Conservation (phyloP, 2,329 filamentous ascomycete genomes). For the Cordyceps javanica region DNA sequence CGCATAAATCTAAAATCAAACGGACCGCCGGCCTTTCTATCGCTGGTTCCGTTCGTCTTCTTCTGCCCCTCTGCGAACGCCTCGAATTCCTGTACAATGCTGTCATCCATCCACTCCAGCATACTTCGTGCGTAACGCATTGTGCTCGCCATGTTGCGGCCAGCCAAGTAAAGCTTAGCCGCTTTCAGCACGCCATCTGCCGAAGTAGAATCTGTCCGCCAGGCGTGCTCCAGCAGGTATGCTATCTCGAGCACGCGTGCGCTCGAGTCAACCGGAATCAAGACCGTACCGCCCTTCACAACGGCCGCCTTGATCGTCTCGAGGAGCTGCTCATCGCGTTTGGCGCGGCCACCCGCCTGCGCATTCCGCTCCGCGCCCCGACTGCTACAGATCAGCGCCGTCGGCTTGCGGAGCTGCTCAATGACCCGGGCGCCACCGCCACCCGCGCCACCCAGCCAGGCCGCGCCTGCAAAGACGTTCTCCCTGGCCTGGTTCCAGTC, state of each 20-base stretch:
- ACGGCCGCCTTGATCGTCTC: constrained; percentile 76
- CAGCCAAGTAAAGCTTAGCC: constrained; percentile 72
- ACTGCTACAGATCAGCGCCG: constrained; percentile 87
- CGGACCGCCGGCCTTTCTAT: constrained; percentile 58
- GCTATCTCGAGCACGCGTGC: constrained; percentile 89
- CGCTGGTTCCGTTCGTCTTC: constrained; percentile 38
- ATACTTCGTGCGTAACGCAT: constrained; percentile 90
- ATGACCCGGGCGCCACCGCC: constrained; percentile 83
- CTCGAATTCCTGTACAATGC: constrained; percentile 87
- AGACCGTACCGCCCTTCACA: constrained; percentile 75
- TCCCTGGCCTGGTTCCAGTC: constrained; percentile 98
- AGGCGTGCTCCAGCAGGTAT: constrained; percentile 88
- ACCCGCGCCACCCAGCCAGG: constrained; percentile 81
- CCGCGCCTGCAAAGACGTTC: constrained; percentile 87
- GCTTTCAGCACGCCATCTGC: constrained; percentile 45
- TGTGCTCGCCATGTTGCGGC: constrained; percentile 78
- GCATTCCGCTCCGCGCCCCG: constrained; percentile 67
- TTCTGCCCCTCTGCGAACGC: constrained; percentile 52
- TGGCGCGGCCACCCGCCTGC: constrained; percentile 66
- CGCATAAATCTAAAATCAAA: constrained; percentile 88
- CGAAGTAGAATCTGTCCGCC: constrained; percentile 59
- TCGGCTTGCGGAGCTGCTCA: constrained; percentile 87
- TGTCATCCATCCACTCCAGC: constrained; percentile 99
- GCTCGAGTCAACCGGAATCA: constrained; percentile 92
- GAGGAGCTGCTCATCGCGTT: constrained; percentile 78